Evolutionary conservation across 345 rosid species (phyloP), one percentile per base, ranked within the genome.

Genomic region (Camelina laxa): DNA sequence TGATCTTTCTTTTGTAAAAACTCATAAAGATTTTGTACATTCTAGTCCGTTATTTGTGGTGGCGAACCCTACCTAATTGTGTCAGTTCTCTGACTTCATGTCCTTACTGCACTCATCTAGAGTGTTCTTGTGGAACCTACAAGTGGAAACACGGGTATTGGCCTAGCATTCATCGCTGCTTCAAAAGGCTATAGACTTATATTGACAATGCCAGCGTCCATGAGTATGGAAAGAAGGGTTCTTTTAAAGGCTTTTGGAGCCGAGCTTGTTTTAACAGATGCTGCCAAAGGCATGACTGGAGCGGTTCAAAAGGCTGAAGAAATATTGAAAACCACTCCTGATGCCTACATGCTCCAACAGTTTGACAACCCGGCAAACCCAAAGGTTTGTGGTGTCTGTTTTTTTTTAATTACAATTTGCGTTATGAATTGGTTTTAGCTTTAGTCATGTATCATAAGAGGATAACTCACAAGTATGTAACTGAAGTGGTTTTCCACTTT

Each of bases 61-160:
- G 65, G 24, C 20, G 31, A 6, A 20, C 47, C 6, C 36, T 45
- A 33, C 22, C 8, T 24, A 33, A 14, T 9, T 58, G 16, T 49
- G 19, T 60, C 19, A 50, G 12, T 60, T 55, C 20, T 15, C 63
- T 67, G 21, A 76, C 69, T 70, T 67, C 31, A 45, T 55, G 10
- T 63, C 1, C 36, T 61, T 55, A 36, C 41, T 73, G 54, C 50
- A 41, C 9, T 51, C 70, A 16, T 55, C 24, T 53, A 91, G 97
- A 89, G 87, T 69, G 75, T 89, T 70, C 90, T 94, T 38, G 84
- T 91, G 70, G 98, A 94, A 82, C 90, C 92, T 66, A 94, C 97
- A 0, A 87, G 96, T 80, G 97, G 98, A 70, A 89, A 94, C 80
- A 94, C 98, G 8, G 97, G 97, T 77, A 93, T 93, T 27, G 98